A percentile compares a stretch with the other conserved stretches of the same genome.
Evolutionary conservation across 2,329 filamentous ascomycete genomes (phyloP).

Genomic region (Diplodia corticola): DNA sequence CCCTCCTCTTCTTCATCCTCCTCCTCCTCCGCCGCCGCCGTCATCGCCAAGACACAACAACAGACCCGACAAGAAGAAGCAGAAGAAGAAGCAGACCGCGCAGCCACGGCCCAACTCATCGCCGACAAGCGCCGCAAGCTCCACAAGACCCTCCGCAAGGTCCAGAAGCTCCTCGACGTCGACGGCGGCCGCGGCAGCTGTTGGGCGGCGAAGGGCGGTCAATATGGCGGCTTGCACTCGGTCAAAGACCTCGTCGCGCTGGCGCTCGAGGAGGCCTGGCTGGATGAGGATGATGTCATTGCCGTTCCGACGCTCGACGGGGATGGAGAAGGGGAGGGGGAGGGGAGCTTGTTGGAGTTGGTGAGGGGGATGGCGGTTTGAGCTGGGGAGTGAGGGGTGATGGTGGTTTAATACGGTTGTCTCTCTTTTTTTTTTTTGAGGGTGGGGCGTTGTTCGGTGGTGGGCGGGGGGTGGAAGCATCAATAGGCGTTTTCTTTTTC

Average conservation of each 20-base stretch:
- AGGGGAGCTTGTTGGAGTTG: conserved; percentile 15
- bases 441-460: too few relatives aligned
- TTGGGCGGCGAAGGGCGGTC: conserved; percentile 28
- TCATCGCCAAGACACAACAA: too few relatives aligned
- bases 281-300: conserved; percentile 37
- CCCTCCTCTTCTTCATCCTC: too few relatives aligned
- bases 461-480: too few relatives aligned
- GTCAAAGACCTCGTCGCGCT: conserved; percentile 38
- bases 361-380: background rate
- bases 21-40: too few relatives aligned
- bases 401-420: too few relatives aligned
- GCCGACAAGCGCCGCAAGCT: conserved; percentile 40
- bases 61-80: conserved; percentile 46
- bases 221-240: conserved; percentile 32
- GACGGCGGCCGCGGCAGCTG: conserved; percentile 28
- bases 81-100: conserved; percentile 12
- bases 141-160: conserved; percentile 38
- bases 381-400: too few relatives aligned
- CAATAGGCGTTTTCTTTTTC: too few relatives aligned
- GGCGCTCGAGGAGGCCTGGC: conserved; percentile 38
- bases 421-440: too few relatives aligned
- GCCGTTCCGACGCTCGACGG: background rate
- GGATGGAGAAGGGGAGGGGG: conserved; percentile 3
- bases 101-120: conserved; percentile 30
- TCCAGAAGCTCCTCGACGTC: conserved; percentile 44